Evolutionary conservation across 192 early-diverging fungal genomes (phyloP).

Genomic region (Borealophlyctis nickersoniae): DNA sequence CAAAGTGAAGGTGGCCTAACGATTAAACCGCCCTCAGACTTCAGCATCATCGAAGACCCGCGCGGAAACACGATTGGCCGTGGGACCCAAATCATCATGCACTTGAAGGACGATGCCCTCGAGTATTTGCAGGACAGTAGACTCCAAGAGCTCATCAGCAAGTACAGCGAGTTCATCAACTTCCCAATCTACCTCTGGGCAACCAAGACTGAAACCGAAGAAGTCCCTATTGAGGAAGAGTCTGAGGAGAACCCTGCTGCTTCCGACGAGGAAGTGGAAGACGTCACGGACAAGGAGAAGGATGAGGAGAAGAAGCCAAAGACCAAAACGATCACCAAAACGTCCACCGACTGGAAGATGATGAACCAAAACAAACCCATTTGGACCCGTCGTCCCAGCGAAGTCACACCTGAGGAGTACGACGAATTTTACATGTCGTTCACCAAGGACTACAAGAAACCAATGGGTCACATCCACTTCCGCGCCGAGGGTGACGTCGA

Average conservation of each 20-base stretch:
- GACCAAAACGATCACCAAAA: conserved; percentile 54
- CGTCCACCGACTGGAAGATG: conserved; percentile 66
- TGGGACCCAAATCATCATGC: conserved; percentile 90
- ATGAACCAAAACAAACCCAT: conserved; percentile 91
- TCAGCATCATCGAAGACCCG: conserved; percentile 86
- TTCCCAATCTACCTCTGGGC: conserved; percentile 92
- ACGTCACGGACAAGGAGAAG: conserved; percentile 52
- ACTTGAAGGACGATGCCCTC: conserved; percentile 83
- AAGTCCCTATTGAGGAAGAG: conserved; percentile 45
- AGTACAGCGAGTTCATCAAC: conserved; percentile 96
- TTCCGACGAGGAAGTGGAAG: conserved; percentile 50
- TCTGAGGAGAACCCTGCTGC: conserved; percentile 31
- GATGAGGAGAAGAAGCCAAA: conserved; percentile 39
- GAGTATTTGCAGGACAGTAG: conserved; percentile 73
- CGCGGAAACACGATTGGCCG: conserved; percentile 85
- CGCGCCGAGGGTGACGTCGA: conserved; percentile 92
- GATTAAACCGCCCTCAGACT: conserved; percentile 41
- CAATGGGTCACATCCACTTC: conserved; percentile 85
- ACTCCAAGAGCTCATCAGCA: conserved; percentile 70
- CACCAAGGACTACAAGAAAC: conserved; percentile 65
- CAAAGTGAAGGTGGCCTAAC: not conserved
- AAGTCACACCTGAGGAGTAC: conserved; percentile 81
- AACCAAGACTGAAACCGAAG: conserved; percentile 56
- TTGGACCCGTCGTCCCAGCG: conserved; percentile 81
- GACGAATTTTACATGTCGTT: conserved; percentile 84